phyloP scores from a whole-genome alignment of 2,329 filamentous ascomycete genomes.

The Cladosporium sp. region DNA sequence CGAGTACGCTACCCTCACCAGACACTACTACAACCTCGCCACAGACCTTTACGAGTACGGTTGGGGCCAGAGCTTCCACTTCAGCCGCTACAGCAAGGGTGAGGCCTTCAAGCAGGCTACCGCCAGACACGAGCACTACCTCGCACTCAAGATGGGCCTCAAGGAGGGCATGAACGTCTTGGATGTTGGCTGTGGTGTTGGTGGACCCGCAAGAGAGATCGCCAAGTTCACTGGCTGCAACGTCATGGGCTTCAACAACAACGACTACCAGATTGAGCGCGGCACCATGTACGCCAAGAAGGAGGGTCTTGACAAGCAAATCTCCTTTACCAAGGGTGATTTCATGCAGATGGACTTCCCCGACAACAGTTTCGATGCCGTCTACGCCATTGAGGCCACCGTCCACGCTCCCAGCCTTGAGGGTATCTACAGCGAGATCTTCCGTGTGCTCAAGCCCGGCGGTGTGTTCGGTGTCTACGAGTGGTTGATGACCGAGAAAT shows the following conservation, averaged over 20 bases:
- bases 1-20: conserved; percentile 89
- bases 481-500: conserved; percentile 97
- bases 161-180: conserved; percentile 85
- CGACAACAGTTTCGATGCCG: conserved; percentile 87
- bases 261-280: conserved; percentile 97
- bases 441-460: conserved; percentile 91
- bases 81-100: conserved; percentile 85
- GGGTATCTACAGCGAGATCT: conserved; percentile 92
- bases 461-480: conserved; percentile 97
- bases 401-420: conserved; percentile 89
- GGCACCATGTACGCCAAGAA: conserved; percentile 82
- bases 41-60: conserved; percentile 68
- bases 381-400: conserved; percentile 97
- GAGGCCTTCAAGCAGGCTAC: conserved; percentile 91
- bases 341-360: conserved; percentile 99
- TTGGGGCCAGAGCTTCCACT: conserved; percentile 96
- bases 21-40: conserved; percentile 64
- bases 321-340: conserved; percentile 89
- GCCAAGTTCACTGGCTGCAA: conserved; percentile 91
- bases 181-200: conserved; percentile 95
- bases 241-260: conserved; percentile 94
- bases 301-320: conserved; percentile 76
- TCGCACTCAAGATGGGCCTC: conserved; percentile 85
- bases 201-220: conserved; percentile 92
- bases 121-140: conserved; percentile 95